A percentile compares a stretch with the other conserved stretches of the same genome.
These are phyloP conservation scores for Draba incana DNA, from an alignment of 345 rosid species.

Conservation along the genomic window DNA sequence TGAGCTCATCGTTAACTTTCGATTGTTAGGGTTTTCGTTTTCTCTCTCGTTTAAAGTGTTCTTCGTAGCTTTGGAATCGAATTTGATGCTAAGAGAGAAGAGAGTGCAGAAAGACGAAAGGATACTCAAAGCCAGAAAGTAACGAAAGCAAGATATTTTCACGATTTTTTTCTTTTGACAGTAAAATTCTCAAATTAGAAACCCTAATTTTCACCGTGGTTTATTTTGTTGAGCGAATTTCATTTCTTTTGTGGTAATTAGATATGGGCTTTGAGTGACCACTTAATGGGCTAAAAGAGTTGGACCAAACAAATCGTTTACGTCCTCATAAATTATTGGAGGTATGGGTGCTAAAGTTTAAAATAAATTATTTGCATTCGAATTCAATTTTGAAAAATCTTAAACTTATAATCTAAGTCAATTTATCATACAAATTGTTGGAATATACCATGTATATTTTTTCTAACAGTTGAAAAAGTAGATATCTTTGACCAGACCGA, in stretches of 20 bases:
- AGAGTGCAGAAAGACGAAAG: constrained; percentile 9
- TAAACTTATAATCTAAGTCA: neutral
- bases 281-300: constrained; percentile 27
- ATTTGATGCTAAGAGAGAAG: constrained; percentile 12
- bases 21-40: neutral
- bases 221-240: neutral
- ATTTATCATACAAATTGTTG: neutral
- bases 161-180: neutral
- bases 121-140: constrained; percentile 7
- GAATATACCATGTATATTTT: constrained; percentile 22
- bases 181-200: constrained; percentile 38
- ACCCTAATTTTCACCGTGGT: constrained; percentile 38
- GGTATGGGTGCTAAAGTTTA: neutral
- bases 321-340: neutral
- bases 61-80: constrained; percentile 15
- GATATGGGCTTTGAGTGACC: constrained; percentile 28
- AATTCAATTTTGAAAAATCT: constrained; percentile 1
- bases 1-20: constrained; percentile 50
- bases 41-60: neutral
- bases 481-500: constrained; percentile 15
- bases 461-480: neutral
- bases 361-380: constrained; percentile 1
- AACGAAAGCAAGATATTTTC: constrained; percentile 7
- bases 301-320: neutral
- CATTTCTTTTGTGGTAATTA: neutral